Conservation (phyloP, 148 eudicot species). For the Heliosperma pusillum region DNA sequence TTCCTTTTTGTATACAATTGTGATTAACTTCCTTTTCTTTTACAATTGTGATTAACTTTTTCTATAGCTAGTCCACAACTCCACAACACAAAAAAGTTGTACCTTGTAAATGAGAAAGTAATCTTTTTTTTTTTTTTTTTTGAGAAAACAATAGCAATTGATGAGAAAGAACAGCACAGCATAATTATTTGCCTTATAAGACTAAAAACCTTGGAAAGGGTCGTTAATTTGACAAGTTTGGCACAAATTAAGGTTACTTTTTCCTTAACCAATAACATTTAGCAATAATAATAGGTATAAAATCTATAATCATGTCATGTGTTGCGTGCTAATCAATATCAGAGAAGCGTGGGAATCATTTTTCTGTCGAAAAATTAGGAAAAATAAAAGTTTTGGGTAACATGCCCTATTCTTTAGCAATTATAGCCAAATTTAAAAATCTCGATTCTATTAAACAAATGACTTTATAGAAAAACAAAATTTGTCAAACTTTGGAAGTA, state of each 20-base stretch:
- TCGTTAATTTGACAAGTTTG: conserved; percentile 1
- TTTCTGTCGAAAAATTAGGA: not conserved
- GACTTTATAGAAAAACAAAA: not conserved
- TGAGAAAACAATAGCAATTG: conserved; percentile 1
- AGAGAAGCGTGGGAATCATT: not conserved
- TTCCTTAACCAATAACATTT: not conserved
- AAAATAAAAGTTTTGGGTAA: not conserved
- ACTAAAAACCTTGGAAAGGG: not conserved
- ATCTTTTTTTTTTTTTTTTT: too few species aligned
- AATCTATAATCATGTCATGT: not conserved
- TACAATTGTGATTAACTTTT: too few species aligned
- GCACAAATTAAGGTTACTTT: not conserved
- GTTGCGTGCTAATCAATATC: conserved; percentile 5
- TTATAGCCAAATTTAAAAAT: not conserved
- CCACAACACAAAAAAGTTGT: not conserved
- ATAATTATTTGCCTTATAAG: not conserved
- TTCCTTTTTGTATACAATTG: too few species aligned
- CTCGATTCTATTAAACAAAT: not conserved
- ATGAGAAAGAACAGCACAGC: conserved; percentile 12
- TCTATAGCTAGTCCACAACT: too few species aligned
- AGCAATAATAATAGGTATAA: not conserved
- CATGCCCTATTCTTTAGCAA: not conserved
- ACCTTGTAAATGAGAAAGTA: not conserved
- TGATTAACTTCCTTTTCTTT: too few species aligned
- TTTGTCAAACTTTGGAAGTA: too few species aligned